These are phyloP conservation scores for Phytophthora citricola DNA, from an alignment of 352 stramenopile species.

Conservation along the genomic window DNA sequence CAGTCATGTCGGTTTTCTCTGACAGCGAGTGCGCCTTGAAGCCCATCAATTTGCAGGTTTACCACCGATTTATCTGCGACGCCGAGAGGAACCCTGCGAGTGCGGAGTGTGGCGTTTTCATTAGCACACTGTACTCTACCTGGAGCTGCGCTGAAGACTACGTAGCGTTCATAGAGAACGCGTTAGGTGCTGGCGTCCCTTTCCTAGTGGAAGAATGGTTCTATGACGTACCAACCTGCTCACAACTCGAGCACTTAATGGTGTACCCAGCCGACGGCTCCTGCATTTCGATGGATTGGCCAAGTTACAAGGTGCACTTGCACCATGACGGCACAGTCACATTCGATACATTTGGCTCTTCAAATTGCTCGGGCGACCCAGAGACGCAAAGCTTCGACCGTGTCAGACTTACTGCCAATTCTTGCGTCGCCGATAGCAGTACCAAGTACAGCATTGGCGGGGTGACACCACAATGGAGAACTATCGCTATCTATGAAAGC, in stretches of 20 bases:
- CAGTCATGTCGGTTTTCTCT: constrained; percentile 8
- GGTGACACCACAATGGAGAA: constrained; percentile 9
- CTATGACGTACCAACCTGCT: neutral
- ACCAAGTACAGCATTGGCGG: constrained; percentile 6
- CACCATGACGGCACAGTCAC: neutral
- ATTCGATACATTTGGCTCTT: neutral
- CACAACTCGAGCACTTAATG: constrained; percentile 11
- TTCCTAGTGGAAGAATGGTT: constrained; percentile 11
- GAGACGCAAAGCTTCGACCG: constrained; percentile 4
- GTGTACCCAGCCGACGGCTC: constrained; percentile 8
- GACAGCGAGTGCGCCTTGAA: constrained; percentile 7
- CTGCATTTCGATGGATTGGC: constrained; percentile 5
- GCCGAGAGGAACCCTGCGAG: neutral
- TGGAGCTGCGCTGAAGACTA: constrained; percentile 3
- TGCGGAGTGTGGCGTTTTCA: neutral
- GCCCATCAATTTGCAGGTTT: neutral
- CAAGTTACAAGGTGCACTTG: neutral
- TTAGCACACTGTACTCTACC: neutral
- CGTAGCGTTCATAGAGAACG: constrained; percentile 2
- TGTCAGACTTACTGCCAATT: neutral
- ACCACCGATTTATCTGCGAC: neutral
- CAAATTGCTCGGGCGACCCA: neutral
- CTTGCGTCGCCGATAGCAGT: neutral
- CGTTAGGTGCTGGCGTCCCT: neutral
- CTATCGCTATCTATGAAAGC: neutral